Base-by-base conservation (phyloP, 352 stramenopile species). In the Pythium folliculosum region DNA sequence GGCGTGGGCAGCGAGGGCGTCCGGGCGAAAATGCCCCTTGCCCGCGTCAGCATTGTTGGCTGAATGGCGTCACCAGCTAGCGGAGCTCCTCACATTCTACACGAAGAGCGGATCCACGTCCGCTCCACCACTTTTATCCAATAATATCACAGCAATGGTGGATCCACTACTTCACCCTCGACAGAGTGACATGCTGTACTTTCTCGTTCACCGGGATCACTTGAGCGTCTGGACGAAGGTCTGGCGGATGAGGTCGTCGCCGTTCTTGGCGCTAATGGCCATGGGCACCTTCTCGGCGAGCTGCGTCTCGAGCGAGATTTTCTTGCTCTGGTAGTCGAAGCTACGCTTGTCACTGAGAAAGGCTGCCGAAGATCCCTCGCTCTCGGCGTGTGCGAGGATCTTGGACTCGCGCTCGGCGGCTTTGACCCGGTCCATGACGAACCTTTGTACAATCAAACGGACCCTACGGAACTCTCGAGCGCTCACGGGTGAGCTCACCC, bases 241-340 rank as follows among this genome's bases (percentile, higher is more conserved):
- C 51, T 84, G 74, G 49, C 82, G 81, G 52, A 96, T 94, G 54
- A 96, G 75, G 8, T 86, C 82, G 67, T 93, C 86, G 49, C 88
- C 88, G 59, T 91, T 90, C 64, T 94, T 92, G 65, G 86, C 88
- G 65, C 82, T 91, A 51, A 96, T 90, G 13, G 94, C 83, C 63
- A 94, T 73, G 14, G 86, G 84, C 17, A 91, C 75, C 9, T 70
- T 71, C 59, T 81, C 54, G 0, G 88, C 80, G 27, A 96, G 71
- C 16, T 72, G 63, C 16, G 77, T 75, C 63, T 94, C 78, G 22
- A 96, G 69, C 27, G 51, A 23, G 48, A 94, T 80, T 54, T 87
- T 88, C 76, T 92, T 93, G 58, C 74, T 69, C 54, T 91, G 77
- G 71, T 91, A 90, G 49, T 96, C 86, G 40, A 83, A 94, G 22